phyloP scores from a whole-genome alignment of 305 asterid genomes.

The Solanum hybrid region DNA sequence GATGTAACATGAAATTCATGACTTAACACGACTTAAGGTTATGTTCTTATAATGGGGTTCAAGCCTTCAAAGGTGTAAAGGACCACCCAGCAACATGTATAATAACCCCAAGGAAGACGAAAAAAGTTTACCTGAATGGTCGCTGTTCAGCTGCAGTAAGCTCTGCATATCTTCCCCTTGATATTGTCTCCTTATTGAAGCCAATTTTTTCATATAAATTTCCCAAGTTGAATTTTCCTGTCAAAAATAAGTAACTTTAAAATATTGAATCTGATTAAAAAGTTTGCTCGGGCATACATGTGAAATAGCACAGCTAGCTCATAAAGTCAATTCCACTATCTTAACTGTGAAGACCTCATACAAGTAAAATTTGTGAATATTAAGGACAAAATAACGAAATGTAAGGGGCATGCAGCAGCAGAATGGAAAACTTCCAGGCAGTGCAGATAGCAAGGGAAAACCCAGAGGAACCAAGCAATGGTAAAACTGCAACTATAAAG shows the following conservation, averaged over 20 bases:
- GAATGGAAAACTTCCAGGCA: neutral
- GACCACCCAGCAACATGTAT: neutral
- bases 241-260: slow-evolving; percentile 9
- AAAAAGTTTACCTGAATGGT: slow-evolving; percentile 58
- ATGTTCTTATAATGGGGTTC: neutral
- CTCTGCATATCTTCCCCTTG: slow-evolving; percentile 80
- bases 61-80: neutral
- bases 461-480: neutral
- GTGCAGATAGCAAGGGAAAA: neutral
- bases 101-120: neutral
- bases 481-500: neutral
- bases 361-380: neutral
- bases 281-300: neutral
- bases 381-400: neutral
- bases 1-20: neutral
- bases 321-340: neutral
- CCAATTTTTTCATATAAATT: slow-evolving; percentile 73
- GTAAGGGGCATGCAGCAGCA: neutral
- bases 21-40: neutral
- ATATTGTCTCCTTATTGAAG: slow-evolving; percentile 77
- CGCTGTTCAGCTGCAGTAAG: slow-evolving; percentile 80
- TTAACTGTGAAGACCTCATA: neutral
- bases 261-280: neutral
- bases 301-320: neutral
- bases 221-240: slow-evolving; percentile 81